Percentiles rank a stretch among this genome's conserved stretches.
Conservation (phyloP, 306 rosid species). For the cucumber (Cucumis sativus) region Cucumber_9930_V3 NC_026658.2:13786001-13786500, state of each 20-base stretch:
- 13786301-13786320: background rate
- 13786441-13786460: conserved; percentile 78
- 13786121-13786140: background rate
- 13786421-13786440: background rate
- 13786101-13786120: background rate
- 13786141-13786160: background rate
- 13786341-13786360: background rate
- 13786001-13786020: no score
- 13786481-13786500: conserved; percentile 42
- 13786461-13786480: conserved; percentile 61
- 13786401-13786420: background rate
- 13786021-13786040: background rate
- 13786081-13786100: no score
- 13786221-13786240: background rate
- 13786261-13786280: background rate
- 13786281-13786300: background rate
- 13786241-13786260: background rate
- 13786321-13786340: background rate
- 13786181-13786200: background rate
- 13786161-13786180: background rate
- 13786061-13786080: background rate
- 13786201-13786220: background rate
- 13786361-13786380: background rate
- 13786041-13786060: background rate
- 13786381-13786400: background rate